Conservation (phyloP, 2,329 filamentous ascomycete species). For the Lecanicillium sp. region DNA sequence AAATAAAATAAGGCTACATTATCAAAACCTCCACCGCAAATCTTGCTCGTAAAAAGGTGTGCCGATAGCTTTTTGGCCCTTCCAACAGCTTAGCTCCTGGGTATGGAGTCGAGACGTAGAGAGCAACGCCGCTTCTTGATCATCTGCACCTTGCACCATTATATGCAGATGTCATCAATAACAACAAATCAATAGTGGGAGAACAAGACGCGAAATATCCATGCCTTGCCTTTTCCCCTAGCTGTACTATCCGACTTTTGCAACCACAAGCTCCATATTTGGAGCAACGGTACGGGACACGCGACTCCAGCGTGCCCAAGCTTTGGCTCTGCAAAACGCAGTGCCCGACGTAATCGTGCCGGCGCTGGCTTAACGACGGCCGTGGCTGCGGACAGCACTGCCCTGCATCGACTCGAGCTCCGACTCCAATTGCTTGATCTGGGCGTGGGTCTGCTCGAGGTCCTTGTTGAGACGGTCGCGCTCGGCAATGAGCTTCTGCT, state of each 20-base stretch:
- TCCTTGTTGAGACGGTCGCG: constrained; percentile 99
- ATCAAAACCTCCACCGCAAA: constrained; percentile 22
- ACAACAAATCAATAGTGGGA: not conserved
- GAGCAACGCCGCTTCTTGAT: constrained; percentile 7
- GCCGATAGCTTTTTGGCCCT: constrained; percentile 9
- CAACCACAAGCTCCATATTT: constrained; percentile 27
- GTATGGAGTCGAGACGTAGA: constrained; percentile 4
- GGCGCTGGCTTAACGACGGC: constrained; percentile 62
- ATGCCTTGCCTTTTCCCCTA: constrained; percentile 20
- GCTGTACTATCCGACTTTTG: constrained; percentile 12
- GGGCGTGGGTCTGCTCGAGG: constrained; percentile 92
- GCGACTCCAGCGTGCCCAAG: constrained; percentile 16
- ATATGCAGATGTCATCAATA: constrained; percentile 1
- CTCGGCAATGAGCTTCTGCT: constrained; percentile 99
- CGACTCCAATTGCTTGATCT: constrained; percentile 82
- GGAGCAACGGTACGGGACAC: constrained; percentile 19
- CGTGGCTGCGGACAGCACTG: constrained; percentile 81
- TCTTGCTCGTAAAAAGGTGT: constrained; percentile 11
- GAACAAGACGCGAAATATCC: constrained; percentile 16
- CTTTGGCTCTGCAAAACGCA: constrained; percentile 16
- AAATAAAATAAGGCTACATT: constrained; percentile 27
- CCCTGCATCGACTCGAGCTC: constrained; percentile 94
- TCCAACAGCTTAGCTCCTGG: not conserved
- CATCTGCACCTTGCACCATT: constrained; percentile 1
- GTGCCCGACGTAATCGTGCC: not conserved